Evolutionary conservation across 2,329 filamentous ascomycete genomes (phyloP).

Genomic region (Cercospora berteroae): DNA sequence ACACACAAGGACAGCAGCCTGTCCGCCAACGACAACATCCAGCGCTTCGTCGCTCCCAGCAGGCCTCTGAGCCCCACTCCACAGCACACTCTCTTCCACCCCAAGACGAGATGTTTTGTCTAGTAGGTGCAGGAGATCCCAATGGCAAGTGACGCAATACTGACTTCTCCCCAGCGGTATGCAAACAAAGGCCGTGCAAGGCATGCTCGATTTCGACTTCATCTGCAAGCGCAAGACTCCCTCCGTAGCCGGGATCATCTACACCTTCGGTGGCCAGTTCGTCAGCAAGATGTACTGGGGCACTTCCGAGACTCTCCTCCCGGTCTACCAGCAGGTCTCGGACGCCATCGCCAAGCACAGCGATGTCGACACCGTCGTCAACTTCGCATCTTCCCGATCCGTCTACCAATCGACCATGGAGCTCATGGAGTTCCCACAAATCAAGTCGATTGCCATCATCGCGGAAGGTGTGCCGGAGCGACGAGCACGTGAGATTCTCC

Average conservation of each 20-base stretch:
- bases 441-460: slow-evolving; percentile 99
- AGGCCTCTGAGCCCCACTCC: slow-evolving; percentile 85
- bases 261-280: slow-evolving; percentile 99
- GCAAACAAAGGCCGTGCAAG: slow-evolving; percentile 72
- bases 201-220: slow-evolving; percentile 95
- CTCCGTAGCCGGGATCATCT: slow-evolving; percentile 98
- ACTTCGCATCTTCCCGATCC: slow-evolving; percentile 98
- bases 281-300: slow-evolving; percentile 99
- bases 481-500: slow-evolving; percentile 96
- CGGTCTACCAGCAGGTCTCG: slow-evolving; percentile 90
- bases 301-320: slow-evolving; percentile 96
- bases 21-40: slow-evolving; percentile 98
- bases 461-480: slow-evolving; percentile 98
- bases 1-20: slow-evolving; percentile 34
- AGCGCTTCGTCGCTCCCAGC: slow-evolving; percentile 90
- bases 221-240: slow-evolving; percentile 98
- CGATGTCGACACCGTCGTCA: slow-evolving; percentile 96
- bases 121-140: slow-evolving; percentile 60
- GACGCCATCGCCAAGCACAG: slow-evolving; percentile 96
- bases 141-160: slow-evolving; percentile 12
- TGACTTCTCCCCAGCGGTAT: slow-evolving; percentile 64
- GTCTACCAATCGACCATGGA: slow-evolving; percentile 99
- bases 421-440: slow-evolving; percentile 93
- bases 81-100: slow-evolving; percentile 90
- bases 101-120: slow-evolving; percentile 99